Evolutionary conservation across 2,329 filamentous ascomycete genomes (phyloP).

Genomic region (Helminthosporium solani): DNA sequence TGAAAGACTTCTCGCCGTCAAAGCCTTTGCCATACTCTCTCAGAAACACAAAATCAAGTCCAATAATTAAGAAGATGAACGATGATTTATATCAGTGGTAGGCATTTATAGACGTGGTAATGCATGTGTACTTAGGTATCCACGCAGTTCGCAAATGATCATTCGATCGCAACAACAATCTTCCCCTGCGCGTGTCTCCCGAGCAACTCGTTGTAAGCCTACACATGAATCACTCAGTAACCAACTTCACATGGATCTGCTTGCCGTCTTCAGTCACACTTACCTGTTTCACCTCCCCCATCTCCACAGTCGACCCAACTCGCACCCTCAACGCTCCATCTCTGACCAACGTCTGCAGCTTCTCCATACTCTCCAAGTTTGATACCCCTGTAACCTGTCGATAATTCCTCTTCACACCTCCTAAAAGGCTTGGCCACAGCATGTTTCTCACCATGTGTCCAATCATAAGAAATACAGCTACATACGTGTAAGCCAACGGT

Average conservation of each 20-base stretch:
- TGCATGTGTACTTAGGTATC: too few relatives aligned
- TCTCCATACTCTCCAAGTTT: conserved; percentile 8
- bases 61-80: too few relatives aligned
- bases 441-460: conserved; percentile 16
- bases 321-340: conserved; percentile 10
- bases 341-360: conserved; percentile 10
- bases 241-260: background rate
- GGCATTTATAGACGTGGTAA: too few relatives aligned
- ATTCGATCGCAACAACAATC: background rate
- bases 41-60: too few relatives aligned
- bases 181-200: background rate
- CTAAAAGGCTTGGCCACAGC: conserved; percentile 14
- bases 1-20: too few relatives aligned
- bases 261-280: conserved; percentile 5
- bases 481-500: conserved; percentile 6
- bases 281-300: conserved; percentile 11
- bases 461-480: conserved; percentile 10
- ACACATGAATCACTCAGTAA: background rate
- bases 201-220: background rate
- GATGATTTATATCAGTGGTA: too few relatives aligned
- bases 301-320: conserved; percentile 5
- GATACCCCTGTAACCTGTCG: conserved; percentile 12
- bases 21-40: too few relatives aligned
- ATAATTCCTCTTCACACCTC: conserved; percentile 16
- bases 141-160: too few relatives aligned